Evolutionary conservation across 78 protist species (phyloP).

Genomic region (Dictyostelium brefeldianum): DNA sequence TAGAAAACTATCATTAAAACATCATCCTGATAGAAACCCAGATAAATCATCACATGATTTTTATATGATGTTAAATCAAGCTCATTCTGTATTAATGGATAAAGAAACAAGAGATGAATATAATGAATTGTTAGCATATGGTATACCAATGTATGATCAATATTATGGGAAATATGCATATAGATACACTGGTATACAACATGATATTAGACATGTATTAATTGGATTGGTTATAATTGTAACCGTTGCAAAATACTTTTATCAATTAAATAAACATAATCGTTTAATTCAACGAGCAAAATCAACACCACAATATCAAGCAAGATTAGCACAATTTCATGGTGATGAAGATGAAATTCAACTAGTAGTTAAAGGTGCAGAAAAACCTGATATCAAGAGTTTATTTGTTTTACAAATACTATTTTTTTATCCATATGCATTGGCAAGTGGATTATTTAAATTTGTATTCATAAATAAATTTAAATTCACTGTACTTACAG

Average conservation of each 20-base stretch:
- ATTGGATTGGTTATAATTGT: neutral
- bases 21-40: slow-evolving; percentile 40
- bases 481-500: neutral
- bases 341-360: neutral
- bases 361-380: slow-evolving; percentile 33
- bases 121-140: slow-evolving; percentile 2
- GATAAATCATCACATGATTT: slow-evolving; percentile 13
- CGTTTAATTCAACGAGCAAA: neutral
- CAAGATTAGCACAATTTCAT: neutral
- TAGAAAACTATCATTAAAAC: slow-evolving; percentile 40
- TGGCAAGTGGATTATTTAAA: neutral
- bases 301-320: neutral
- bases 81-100: slow-evolving; percentile 4
- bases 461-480: slow-evolving; percentile 15
- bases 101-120: slow-evolving; percentile 19
- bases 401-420: slow-evolving; percentile 32
- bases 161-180: slow-evolving; percentile 46
- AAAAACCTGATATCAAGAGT: slow-evolving; percentile 4
- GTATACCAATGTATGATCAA: slow-evolving; percentile 31
- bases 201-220: slow-evolving; percentile 34
- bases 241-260: neutral
- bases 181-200: slow-evolving; percentile 38
- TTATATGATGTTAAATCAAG: slow-evolving; percentile 23
- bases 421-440: neutral
- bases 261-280: slow-evolving; percentile 13